A percentile compares a stretch with the other conserved stretches of the same genome.
phyloP scores from a whole-genome alignment of 495 filamentous ascomycete genomes.

The Trichoderma reesei region DNA sequence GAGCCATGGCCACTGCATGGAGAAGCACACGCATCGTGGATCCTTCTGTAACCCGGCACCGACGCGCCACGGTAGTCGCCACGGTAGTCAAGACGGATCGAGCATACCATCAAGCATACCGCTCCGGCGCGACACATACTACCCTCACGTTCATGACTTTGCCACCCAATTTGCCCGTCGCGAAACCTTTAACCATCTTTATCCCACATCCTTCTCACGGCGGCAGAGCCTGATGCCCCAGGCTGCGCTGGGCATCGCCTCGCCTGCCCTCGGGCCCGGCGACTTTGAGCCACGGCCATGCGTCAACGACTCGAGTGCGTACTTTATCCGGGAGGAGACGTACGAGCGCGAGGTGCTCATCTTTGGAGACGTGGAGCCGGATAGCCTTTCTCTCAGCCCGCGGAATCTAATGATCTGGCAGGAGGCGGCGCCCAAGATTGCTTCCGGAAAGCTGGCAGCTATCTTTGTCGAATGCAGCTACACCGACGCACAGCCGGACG shows the following conservation, averaged over 20 bases:
- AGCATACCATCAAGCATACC: neutral
- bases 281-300: slow-evolving; percentile 30
- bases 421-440: slow-evolving; percentile 76
- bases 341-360: slow-evolving; percentile 72
- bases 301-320: slow-evolving; percentile 76
- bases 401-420: slow-evolving; percentile 72
- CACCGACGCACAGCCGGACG: slow-evolving; percentile 62
- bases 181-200: neutral
- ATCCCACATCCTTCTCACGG: slow-evolving; percentile 3
- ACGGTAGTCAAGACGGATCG: slow-evolving; percentile 26
- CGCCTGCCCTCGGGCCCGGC: slow-evolving; percentile 17
- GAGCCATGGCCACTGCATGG: slow-evolving; percentile 81
- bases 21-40: slow-evolving; percentile 53
- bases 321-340: slow-evolving; percentile 68
- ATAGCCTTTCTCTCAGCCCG: slow-evolving; percentile 70
- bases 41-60: slow-evolving; percentile 25
- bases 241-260: neutral
- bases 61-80: slow-evolving; percentile 32
- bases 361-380: slow-evolving; percentile 93
- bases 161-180: neutral
- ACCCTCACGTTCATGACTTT: slow-evolving; percentile 7
- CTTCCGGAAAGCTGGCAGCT: slow-evolving; percentile 53
- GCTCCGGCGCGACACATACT: slow-evolving; percentile 4
- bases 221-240: slow-evolving; percentile 7
- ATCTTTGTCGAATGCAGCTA: slow-evolving; percentile 96